Evolutionary conservation across 2,329 filamentous ascomycete species (phyloP), one percentile per base, ranked within the genome.

Genomic region (Aspergillus brasiliensis): DNA sequence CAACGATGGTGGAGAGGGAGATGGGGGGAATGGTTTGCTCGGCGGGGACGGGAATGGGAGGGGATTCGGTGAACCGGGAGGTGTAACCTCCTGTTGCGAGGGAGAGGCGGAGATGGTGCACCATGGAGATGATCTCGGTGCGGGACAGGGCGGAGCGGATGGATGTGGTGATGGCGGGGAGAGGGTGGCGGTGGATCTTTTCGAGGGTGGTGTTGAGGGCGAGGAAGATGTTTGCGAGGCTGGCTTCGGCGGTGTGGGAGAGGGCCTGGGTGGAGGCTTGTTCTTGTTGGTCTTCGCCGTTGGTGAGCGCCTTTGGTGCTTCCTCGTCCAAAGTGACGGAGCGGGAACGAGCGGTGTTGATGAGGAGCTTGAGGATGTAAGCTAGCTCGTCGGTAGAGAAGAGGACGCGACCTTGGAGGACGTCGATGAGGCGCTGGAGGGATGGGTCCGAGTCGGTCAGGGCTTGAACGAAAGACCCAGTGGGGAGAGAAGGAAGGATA

Each of bases 71-170:
- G 69, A 77, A 76, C n/a, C 75, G 75, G 19, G 76, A 75, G 31
- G 76, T 78, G 65, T 77, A 73, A 34, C 77, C 77, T 47, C 75
- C 75, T 17, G 75, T 77, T 25, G 76, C 77, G 52, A 79, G 77
- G 56, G 72, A 74, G 65, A 78, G 73, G 55, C 77, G 77, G 55
- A 79, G 76, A 57, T 79, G 77, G 60, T 78, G 73, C 53, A 78
- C 70, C 61, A 75, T 74, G 47, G 73, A 75, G 53, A 78, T 69
- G 46, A 76, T 71, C 44, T 79, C 76, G 23, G 73, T 69, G 54
- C 75, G 72, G 13, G 76, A 73, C 37, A 79, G 71, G 44, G 68
- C 70, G 38, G 75, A 75, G 61, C 76, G 75, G 49, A 79, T 67
- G 52, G 75, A 69, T 34, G 68, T 63, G n/a, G 72, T 71, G 23